Percentiles rank a stretch among this genome's conserved stretches.
Conservation (phyloP, 306 rosid species). For the Fragaria ananassa region DNA sequence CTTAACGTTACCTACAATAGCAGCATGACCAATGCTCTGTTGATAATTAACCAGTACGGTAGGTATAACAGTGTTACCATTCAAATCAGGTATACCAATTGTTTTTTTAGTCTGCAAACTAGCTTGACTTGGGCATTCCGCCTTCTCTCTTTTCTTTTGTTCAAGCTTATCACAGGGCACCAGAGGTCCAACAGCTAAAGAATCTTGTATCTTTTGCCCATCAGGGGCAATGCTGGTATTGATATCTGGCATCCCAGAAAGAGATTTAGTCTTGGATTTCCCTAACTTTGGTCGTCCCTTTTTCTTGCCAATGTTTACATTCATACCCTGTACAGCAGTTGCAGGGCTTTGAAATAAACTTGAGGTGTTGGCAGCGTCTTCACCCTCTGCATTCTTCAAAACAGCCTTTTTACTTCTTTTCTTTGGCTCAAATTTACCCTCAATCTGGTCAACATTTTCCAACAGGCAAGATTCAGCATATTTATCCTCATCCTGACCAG, state of each 20-base stretch:
- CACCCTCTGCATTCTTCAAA: conserved; percentile 29
- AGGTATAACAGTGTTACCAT: conserved; percentile 30
- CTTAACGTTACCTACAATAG: conserved; percentile 28
- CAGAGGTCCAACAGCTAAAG: conserved; percentile 1
- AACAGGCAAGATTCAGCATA: conserved; percentile 25
- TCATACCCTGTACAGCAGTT: conserved; percentile 15
- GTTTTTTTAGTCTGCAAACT: conserved; percentile 31
- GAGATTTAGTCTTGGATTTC: conserved; percentile 50
- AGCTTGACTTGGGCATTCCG: conserved; percentile 23
- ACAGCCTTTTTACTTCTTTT: conserved; percentile 29
- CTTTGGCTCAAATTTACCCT: conserved; percentile 30
- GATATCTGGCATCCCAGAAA: conserved; percentile 55
- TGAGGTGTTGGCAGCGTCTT: conserved; percentile 29
- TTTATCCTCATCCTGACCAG: conserved; percentile 26
- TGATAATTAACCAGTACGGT: conserved; percentile 26
- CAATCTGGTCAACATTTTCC: conserved; percentile 23
- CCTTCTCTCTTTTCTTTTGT: conserved; percentile 32
- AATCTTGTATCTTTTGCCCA: conserved; percentile 24
- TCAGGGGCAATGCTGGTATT: conserved; percentile 29
- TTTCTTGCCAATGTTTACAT: conserved; percentile 26
- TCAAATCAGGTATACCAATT: conserved; percentile 43
- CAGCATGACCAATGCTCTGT: conserved; percentile 13
- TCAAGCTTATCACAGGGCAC: conserved; percentile 25
- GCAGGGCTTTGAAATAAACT: conserved; percentile 19
- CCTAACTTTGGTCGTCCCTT: conserved; percentile 32